A percentile compares a stretch with the other conserved stretches of the same genome.
Conservation (phyloP, 2,329 filamentous ascomycete genomes). For the Alternaria conjuncta region DNA sequence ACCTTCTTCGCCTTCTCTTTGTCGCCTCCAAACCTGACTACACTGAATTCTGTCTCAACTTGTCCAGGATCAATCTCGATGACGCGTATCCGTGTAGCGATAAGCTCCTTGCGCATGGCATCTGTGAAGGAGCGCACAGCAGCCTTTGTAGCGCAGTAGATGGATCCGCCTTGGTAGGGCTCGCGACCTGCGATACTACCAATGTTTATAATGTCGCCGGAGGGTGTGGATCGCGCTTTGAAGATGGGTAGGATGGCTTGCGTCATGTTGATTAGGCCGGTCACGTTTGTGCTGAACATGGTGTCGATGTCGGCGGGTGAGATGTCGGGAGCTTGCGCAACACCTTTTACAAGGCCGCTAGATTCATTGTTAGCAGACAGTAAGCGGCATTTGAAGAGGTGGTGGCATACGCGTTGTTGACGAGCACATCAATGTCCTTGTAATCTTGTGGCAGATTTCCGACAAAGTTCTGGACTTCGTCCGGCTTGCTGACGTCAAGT, state of each 20-base stretch:
- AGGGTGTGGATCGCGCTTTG: constrained; percentile 61
- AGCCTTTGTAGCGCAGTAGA: constrained; percentile 94
- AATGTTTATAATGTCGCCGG: constrained; percentile 94
- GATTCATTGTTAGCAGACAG: neutral
- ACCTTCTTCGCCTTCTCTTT: constrained; percentile 89
- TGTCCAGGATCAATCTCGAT: constrained; percentile 92
- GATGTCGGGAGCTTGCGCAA: constrained; percentile 86
- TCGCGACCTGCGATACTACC: constrained; percentile 91
- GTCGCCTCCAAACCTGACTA: constrained; percentile 88
- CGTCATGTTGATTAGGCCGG: constrained; percentile 94
- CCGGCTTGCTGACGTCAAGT: constrained; percentile 83
- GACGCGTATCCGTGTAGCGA: constrained; percentile 78
- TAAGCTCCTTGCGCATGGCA: constrained; percentile 79
- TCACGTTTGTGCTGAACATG: constrained; percentile 95
- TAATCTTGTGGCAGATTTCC: constrained; percentile 78
- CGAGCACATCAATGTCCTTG: constrained; percentile 82
- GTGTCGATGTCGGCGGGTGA: constrained; percentile 77
- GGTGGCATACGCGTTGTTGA: constrained; percentile 63
- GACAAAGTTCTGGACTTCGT: constrained; percentile 77
- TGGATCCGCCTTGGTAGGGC: constrained; percentile 81
- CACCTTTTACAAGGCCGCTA: constrained; percentile 83
- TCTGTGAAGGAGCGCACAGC: constrained; percentile 87
- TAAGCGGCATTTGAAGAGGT: too few species aligned
- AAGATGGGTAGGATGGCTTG: constrained; percentile 87
- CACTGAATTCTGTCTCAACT: constrained; percentile 91